Base-by-base conservation (phyloP, 495 filamentous ascomycete genomes). In the Annulohypoxylon nitens region DNA sequence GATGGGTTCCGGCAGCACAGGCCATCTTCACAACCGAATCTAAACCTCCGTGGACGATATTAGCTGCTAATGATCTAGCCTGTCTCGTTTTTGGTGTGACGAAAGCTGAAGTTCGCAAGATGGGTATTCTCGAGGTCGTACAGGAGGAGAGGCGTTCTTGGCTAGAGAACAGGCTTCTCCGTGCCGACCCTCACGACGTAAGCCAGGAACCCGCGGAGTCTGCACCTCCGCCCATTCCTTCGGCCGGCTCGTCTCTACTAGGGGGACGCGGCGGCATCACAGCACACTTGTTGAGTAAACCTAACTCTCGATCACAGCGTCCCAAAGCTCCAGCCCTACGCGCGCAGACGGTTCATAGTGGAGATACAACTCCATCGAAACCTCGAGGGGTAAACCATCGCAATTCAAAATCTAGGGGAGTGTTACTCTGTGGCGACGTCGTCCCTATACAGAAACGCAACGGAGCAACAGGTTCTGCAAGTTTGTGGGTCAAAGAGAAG, bases 401-500 rank as follows among this genome's bases (percentile, higher is more conserved):
- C 30, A 87, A 80, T 71, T 90, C 88, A 73, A 94, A 94, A 71
- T 96, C 93, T 51, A 90, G 96, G 66, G 96, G 96, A 3, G 96
- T 99, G 41, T 79, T 99, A 62, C 86, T 99, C 2, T 99, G 96
- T 78, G 96, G 96, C 43, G 96, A 99, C 79, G 97, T 99, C 16
- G 95, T 99, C 3, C 95, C 96, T 0, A 98, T 99, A 68, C 89
- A 92, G 81, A 99, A 98, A 79, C 90, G 95, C 61, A 97, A 99
- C 78, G 97, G 97, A 7, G 87, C 90, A 16, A 94, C 90, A 0
- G 96, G 97, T 1, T 92, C 95, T 39, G 96, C 96, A 39, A 98
- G 94, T 78, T 83, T 99, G 34, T 99, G 96, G 96, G 96, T 98
- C 0, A 98, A 98, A 83, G 96, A 99, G 80, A 99, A 99, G 78